phyloP scores from a whole-genome alignment of 805 yeast genomes.

The Metschnikowia amazonensis region DNA sequence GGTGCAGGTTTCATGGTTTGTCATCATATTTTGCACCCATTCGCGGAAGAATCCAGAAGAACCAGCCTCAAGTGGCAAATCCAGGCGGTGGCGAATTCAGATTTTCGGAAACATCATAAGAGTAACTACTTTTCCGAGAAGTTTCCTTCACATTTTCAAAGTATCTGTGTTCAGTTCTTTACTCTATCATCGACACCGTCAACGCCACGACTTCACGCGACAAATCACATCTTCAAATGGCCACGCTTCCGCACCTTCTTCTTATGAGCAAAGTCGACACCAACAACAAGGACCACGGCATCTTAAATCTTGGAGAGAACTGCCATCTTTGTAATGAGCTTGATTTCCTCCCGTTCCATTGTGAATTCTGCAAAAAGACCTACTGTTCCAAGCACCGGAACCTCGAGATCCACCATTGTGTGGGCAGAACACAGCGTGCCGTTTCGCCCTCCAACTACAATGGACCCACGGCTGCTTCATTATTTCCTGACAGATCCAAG shows the following conservation, averaged over 20 bases:
- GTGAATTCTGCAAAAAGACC: constrained; percentile 44
- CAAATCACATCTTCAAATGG: constrained; percentile 1
- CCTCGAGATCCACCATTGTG: constrained; percentile 32
- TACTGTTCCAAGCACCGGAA: constrained; percentile 52
- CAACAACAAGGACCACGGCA: constrained; percentile 27
- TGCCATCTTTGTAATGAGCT: constrained; percentile 49
- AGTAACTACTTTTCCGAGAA: neutral
- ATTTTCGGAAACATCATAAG: neutral
- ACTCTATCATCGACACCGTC: neutral
- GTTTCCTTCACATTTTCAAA: too few species aligned
- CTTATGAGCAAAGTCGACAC: constrained; percentile 23
- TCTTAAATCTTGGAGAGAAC: constrained; percentile 57
- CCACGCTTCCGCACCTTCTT: constrained; percentile 13
- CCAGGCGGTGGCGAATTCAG: neutral
- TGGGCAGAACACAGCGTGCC: constrained; percentile 17
- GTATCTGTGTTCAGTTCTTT: neutral
- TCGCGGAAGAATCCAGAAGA: constrained; percentile 8
- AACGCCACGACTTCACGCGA: constrained; percentile 6
- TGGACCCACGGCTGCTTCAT: constrained; percentile 40
- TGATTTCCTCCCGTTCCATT: constrained; percentile 57
- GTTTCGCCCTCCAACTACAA: constrained; percentile 11
- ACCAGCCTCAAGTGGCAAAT: neutral
- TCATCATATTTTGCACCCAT: constrained; percentile 7
- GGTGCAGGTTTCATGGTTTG: neutral
- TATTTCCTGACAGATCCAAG: constrained; percentile 51